Percentiles rank a stretch among this genome's conserved stretches.
Evolutionary conservation across 139 green algal species (phyloP).

Genomic region (Chlorella sp.): DNA sequence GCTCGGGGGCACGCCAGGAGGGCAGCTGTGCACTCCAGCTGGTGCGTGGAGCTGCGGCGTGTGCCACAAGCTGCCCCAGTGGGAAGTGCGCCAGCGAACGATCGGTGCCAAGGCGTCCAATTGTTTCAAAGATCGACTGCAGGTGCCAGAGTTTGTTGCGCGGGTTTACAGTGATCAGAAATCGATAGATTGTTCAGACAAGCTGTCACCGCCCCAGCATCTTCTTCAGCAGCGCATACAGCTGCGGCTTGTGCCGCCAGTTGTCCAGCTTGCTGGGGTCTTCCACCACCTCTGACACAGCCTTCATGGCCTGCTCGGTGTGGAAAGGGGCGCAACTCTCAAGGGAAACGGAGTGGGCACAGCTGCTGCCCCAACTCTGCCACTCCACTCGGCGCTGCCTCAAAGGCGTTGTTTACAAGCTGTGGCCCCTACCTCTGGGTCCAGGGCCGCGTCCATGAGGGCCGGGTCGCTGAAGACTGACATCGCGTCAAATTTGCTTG

Average conservation of each 20-base stretch:
- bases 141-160: not conserved
- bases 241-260: not conserved
- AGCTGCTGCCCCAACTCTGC: too few species aligned
- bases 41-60: too few species aligned
- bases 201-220: not conserved
- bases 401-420: too few species aligned
- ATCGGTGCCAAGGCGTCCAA: too few species aligned
- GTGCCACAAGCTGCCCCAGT: too few species aligned
- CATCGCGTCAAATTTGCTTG: not conserved
- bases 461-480: not conserved
- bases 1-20: too few species aligned
- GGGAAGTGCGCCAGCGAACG: too few species aligned
- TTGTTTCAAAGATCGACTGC: not conserved
- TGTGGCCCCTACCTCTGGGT: conserved; percentile 12
- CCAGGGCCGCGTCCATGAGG: not conserved
- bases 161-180: too few species aligned
- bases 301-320: conserved; percentile 7
- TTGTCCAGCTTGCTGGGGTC: not conserved
- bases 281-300: not conserved
- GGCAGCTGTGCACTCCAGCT: too few species aligned
- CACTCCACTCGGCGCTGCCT: too few species aligned
- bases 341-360: too few species aligned
- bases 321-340: too few species aligned
- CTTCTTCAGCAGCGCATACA: not conserved
- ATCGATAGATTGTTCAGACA: not conserved